These are phyloP conservation scores for Claviceps fusiformis DNA, from an alignment of 2,329 filamentous ascomycete genomes.

Conservation along the genomic window DNA sequence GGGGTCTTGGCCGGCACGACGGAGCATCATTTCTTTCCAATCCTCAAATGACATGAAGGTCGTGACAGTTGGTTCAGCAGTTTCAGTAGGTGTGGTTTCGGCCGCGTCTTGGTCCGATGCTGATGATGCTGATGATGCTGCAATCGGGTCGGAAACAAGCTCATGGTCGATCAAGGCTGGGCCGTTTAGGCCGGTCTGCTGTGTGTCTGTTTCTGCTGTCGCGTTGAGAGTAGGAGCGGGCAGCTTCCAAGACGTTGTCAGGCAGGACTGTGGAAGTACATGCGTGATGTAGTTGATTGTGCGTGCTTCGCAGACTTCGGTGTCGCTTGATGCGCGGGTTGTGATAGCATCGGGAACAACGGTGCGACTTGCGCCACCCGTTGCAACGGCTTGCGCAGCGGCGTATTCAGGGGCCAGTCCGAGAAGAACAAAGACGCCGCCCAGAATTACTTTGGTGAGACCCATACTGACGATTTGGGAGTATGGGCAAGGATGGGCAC, in stretches of 20 bases:
- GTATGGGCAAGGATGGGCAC: not conserved
- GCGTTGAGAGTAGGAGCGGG: constrained; percentile 9
- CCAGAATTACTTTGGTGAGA: not conserved
- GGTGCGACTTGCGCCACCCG: not conserved
- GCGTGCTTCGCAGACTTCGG: constrained; percentile 34
- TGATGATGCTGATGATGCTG: not conserved
- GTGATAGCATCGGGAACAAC: not conserved
- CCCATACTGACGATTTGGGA: constrained; percentile 4
- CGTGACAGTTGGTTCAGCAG: constrained; percentile 8
- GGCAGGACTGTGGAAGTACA: constrained; percentile 60
- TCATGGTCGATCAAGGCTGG: not conserved
- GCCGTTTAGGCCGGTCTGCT: not conserved
- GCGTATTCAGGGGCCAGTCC: not conserved
- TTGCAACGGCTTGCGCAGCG: not conserved
- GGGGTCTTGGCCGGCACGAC: constrained; percentile 62
- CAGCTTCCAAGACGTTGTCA: constrained; percentile 46
- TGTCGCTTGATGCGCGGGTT: not conserved
- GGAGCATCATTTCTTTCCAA: constrained; percentile 91
- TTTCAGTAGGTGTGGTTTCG: constrained; percentile 2
- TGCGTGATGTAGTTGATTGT: constrained; percentile 77
- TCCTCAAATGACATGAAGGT: constrained; percentile 94
- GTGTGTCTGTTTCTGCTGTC: not conserved
- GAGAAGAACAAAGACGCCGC: not conserved
- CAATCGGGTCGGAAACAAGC: not conserved
- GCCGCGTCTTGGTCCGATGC: not conserved